These are phyloP conservation scores for Naumovozyma baii DNA, from an alignment of 805 yeast genomes.

Conservation along the genomic window DNA sequence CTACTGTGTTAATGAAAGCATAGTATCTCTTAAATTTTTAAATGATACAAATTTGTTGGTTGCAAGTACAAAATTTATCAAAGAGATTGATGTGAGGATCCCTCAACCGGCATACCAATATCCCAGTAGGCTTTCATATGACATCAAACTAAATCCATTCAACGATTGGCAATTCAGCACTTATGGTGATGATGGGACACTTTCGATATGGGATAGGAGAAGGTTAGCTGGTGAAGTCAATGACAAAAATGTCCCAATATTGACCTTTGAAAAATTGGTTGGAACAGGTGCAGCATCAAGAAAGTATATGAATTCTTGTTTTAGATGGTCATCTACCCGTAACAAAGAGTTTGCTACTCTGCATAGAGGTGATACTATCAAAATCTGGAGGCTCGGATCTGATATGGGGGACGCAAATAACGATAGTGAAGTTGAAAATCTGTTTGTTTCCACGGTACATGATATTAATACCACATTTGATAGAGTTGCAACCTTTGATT, in stretches of 20 bases:
- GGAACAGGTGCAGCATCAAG: slow-evolving; percentile 48
- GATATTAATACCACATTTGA: slow-evolving; percentile 72
- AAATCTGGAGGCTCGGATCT: slow-evolving; percentile 71
- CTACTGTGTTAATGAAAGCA: slow-evolving; percentile 63
- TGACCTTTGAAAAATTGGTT: slow-evolving; percentile 51
- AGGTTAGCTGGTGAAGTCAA: slow-evolving; percentile 34
- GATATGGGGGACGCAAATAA: slow-evolving; percentile 32
- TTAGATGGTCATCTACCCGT: slow-evolving; percentile 55
- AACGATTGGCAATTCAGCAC: slow-evolving; percentile 61
- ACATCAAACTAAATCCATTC: slow-evolving; percentile 60
- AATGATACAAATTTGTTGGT: slow-evolving; percentile 54
- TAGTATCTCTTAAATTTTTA: slow-evolving; percentile 58
- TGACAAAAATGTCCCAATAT: slow-evolving; percentile 43
- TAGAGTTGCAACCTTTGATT: slow-evolving; percentile 77
- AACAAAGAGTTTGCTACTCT: slow-evolving; percentile 69
- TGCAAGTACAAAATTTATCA: slow-evolving; percentile 65
- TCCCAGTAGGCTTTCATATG: slow-evolving; percentile 63
- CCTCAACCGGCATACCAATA: slow-evolving; percentile 61
- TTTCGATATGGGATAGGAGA: slow-evolving; percentile 76
- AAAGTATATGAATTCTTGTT: slow-evolving; percentile 52
- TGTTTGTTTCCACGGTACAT: slow-evolving; percentile 66
- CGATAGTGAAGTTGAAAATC: slow-evolving; percentile 37
- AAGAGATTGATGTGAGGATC: slow-evolving; percentile 67
- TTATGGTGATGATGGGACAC: slow-evolving; percentile 72
- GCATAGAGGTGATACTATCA: slow-evolving; percentile 64